Evolutionary conservation across 176 grass and related monocot species (phyloP).

Genomic region (Oryza coarctata): DNA sequence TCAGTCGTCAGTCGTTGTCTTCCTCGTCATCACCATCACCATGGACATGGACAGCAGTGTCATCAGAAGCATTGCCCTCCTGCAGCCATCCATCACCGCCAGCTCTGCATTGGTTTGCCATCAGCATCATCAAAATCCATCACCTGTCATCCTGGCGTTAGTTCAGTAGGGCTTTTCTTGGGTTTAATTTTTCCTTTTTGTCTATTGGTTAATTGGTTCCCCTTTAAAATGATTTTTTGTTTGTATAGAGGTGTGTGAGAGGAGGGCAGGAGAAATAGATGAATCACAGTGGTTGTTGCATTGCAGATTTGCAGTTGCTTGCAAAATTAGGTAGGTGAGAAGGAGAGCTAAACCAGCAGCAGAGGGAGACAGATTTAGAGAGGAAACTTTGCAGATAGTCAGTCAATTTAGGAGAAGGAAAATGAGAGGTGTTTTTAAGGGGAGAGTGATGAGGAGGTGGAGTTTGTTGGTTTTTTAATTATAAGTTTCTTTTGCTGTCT

Average conservation of each 20-base stretch:
- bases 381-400: slow-evolving; percentile 63
- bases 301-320: slow-evolving; percentile 56
- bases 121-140: slow-evolving; percentile 44
- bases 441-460: slow-evolving; percentile 1
- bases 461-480: slow-evolving; percentile 56
- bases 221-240: slow-evolving; percentile 66
- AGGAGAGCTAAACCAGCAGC: slow-evolving; percentile 65
- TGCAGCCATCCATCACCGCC: neutral
- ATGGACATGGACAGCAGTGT: slow-evolving; percentile 37
- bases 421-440: slow-evolving; percentile 38
- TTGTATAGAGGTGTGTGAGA: slow-evolving; percentile 72
- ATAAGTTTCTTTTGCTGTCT: slow-evolving; percentile 39
- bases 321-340: slow-evolving; percentile 65
- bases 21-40: slow-evolving; percentile 38
- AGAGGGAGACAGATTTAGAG: slow-evolving; percentile 66
- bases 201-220: slow-evolving; percentile 87
- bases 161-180: slow-evolving; percentile 50
- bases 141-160: slow-evolving; percentile 36
- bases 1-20: slow-evolving; percentile 52
- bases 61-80: slow-evolving; percentile 15
- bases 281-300: slow-evolving; percentile 59
- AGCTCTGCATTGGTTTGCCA: slow-evolving; percentile 49
- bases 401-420: slow-evolving; percentile 43
- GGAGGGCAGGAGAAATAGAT: slow-evolving; percentile 63
- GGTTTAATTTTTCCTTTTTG: slow-evolving; percentile 46